These are phyloP conservation scores for Aphanocladium album DNA, from an alignment of 2,329 filamentous ascomycete genomes.

Conservation along the genomic window DNA sequence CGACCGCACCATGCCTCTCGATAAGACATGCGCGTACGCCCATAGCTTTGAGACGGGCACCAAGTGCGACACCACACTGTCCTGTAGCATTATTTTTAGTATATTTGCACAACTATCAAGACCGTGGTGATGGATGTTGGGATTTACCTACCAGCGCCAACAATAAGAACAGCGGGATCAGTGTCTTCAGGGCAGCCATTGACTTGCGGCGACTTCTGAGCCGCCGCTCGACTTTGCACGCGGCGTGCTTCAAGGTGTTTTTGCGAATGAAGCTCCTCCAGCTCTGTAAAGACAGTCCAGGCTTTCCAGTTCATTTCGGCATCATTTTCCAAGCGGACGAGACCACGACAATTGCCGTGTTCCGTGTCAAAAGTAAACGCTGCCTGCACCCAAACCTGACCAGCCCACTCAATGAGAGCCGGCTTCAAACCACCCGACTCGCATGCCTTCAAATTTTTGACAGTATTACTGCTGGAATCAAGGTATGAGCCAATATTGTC, in stretches of 20 bases:
- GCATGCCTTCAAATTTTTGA: constrained; percentile 1
- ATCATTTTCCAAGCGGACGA: constrained; percentile 7
- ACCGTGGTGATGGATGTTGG: background rate
- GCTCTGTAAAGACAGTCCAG: constrained; percentile 7
- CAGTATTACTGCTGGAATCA: background rate
- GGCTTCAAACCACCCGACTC: background rate
- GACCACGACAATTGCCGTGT: background rate
- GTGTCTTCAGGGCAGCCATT: background rate
- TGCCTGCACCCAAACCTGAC: constrained; percentile 7
- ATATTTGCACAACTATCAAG: background rate
- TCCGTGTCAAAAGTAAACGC: constrained; percentile 4
- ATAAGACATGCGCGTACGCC: background rate
- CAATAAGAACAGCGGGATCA: background rate
- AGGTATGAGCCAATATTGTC: constrained; percentile 16
- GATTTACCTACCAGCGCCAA: constrained; percentile 3
- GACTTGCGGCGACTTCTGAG: background rate
- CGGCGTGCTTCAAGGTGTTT: background rate
- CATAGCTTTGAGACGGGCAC: constrained; percentile 2
- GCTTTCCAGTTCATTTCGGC: background rate
- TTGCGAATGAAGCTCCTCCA: constrained; percentile 3
- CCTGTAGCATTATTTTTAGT: background rate
- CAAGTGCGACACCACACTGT: background rate
- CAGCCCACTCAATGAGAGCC: constrained; percentile 4
- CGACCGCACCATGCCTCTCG: constrained; percentile 1
- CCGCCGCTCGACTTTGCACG: background rate